A percentile compares a stretch with the other conserved stretches of the same genome.
These are phyloP conservation scores for Monascus ruber DNA, from an alignment of 2,329 filamentous ascomycete genomes.

Conservation along the genomic window DNA sequence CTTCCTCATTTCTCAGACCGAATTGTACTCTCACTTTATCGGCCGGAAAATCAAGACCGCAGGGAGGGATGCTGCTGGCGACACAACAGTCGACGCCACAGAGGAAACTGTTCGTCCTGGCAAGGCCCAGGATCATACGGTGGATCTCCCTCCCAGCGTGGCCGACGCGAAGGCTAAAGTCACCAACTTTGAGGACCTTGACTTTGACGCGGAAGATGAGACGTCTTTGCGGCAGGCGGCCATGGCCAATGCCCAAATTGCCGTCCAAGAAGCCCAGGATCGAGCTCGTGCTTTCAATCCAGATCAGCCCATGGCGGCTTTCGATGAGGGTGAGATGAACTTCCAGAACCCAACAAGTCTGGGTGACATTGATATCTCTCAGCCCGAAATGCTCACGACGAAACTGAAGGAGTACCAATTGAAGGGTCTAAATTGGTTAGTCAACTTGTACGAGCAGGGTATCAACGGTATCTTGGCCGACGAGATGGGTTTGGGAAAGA, in stretches of 20 bases:
- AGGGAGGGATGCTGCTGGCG: slow-evolving; percentile 86
- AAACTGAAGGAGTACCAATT: slow-evolving; percentile 98
- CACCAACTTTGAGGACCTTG: slow-evolving; percentile 85
- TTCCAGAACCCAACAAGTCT: slow-evolving; percentile 97
- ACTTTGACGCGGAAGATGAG: slow-evolving; percentile 94
- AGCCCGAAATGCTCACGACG: slow-evolving; percentile 85
- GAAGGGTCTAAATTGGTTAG: slow-evolving; percentile 98
- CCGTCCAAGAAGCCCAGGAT: slow-evolving; percentile 85
- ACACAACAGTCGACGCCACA: slow-evolving; percentile 54
- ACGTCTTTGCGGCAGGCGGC: slow-evolving; percentile 68
- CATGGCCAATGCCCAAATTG: slow-evolving; percentile 90
- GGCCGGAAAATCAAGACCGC: slow-evolving; percentile 98
- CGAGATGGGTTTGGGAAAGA: slow-evolving; percentile 99
- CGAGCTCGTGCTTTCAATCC: slow-evolving; percentile 91
- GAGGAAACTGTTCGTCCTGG: slow-evolving; percentile 30
- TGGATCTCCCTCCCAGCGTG: slow-evolving; percentile 38
- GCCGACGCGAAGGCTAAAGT: slow-evolving; percentile 55
- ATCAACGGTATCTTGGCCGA: slow-evolving; percentile 99
- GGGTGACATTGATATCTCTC: slow-evolving; percentile 85
- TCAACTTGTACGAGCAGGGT: slow-evolving; percentile 96
- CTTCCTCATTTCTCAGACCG: slow-evolving; percentile 97
- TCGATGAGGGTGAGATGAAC: slow-evolving; percentile 96
- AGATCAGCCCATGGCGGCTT: slow-evolving; percentile 54
- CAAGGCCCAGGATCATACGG: slow-evolving; percentile 27
- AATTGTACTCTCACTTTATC: slow-evolving; percentile 98